A percentile compares a stretch with the other conserved stretches of the same genome.
These are phyloP conservation scores for Trichoderma oligosporum DNA, from an alignment of 2,329 filamentous ascomycete genomes.

Conservation along the genomic window DNA sequence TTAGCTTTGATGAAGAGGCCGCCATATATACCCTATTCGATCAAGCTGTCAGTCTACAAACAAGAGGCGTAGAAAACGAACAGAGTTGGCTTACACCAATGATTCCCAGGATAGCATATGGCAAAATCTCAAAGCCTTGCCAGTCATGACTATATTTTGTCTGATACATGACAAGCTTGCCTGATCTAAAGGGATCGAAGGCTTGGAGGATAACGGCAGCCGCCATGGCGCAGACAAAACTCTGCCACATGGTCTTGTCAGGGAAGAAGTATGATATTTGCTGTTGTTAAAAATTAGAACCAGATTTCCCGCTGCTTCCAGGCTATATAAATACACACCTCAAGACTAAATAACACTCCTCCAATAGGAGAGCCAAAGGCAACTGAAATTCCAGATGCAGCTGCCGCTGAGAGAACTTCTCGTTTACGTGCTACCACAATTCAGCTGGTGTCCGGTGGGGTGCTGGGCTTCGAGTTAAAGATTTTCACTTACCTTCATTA, in stretches of 20 bases:
- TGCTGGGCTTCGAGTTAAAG: not conserved
- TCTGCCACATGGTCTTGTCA: constrained; percentile 99
- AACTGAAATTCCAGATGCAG: constrained; percentile 87
- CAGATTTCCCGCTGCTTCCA: not conserved
- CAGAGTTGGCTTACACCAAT: constrained; percentile 55
- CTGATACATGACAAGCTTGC: constrained; percentile 93
- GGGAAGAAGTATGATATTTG: constrained; percentile 97
- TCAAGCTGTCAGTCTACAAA: not conserved
- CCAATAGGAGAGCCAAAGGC: constrained; percentile 93
- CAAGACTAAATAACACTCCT: constrained; percentile 91
- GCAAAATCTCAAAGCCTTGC: constrained; percentile 91
- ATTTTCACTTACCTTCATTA: constrained; percentile 67
- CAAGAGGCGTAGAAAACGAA: not conserved
- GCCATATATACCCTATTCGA: constrained; percentile 74
- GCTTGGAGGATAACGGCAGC: constrained; percentile 90
- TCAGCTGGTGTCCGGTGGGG: not conserved
- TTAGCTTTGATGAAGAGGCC: constrained; percentile 94
- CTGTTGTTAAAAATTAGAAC: constrained; percentile 34
- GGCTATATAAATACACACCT: constrained; percentile 46
- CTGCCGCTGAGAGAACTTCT: constrained; percentile 87
- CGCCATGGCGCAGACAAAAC: constrained; percentile 99
- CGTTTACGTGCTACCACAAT: constrained; percentile 70
- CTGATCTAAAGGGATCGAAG: constrained; percentile 89
- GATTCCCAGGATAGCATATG: constrained; percentile 81
- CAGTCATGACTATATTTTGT: constrained; percentile 88